Evolutionary conservation across 129 eudicot species (phyloP).

Genomic region (Flaveria bidentis): DNA sequence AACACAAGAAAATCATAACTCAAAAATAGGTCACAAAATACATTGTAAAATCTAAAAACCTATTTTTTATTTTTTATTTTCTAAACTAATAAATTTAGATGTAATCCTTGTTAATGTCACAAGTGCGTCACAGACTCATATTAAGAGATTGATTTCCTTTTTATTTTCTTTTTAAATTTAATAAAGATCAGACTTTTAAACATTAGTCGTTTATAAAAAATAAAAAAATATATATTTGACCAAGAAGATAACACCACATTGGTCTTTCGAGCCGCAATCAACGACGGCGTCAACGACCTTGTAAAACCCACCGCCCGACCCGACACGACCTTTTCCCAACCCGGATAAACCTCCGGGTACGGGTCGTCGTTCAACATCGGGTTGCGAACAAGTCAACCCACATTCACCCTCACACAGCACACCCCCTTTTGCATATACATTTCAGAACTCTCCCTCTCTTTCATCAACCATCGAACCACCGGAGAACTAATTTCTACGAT

Average conservation of each 20-base stretch:
- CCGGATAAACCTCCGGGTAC: constrained; percentile 19
- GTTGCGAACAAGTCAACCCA: constrained; percentile 33
- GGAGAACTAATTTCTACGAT: constrained; percentile 29
- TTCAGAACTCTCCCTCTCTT: constrained; percentile 31
- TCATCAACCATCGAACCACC: constrained; percentile 21
- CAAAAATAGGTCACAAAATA: not conserved
- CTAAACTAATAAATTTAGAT: no score
- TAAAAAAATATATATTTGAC: no score
- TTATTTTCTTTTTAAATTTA: no score
- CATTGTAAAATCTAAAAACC: no score
- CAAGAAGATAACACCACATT: not conserved
- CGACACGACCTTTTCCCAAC: constrained; percentile 14
- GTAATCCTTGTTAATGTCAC: no score
- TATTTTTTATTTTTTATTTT: no score
- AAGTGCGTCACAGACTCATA: no score
- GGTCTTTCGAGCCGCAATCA: constrained; percentile 15
- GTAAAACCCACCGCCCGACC: constrained; percentile 32
- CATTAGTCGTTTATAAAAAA: no score
- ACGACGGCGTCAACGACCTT: constrained; percentile 30
- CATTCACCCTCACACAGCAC: constrained; percentile 7
- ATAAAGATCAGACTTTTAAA: no score
- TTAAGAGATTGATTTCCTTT: no score
- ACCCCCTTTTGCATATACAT: constrained; percentile 24
- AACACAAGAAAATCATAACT: not conserved
- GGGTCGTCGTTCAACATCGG: constrained; percentile 31